Conservation (phyloP, 1,139 yeast genomes). For the Geotrichum aggregatum region DNA sequence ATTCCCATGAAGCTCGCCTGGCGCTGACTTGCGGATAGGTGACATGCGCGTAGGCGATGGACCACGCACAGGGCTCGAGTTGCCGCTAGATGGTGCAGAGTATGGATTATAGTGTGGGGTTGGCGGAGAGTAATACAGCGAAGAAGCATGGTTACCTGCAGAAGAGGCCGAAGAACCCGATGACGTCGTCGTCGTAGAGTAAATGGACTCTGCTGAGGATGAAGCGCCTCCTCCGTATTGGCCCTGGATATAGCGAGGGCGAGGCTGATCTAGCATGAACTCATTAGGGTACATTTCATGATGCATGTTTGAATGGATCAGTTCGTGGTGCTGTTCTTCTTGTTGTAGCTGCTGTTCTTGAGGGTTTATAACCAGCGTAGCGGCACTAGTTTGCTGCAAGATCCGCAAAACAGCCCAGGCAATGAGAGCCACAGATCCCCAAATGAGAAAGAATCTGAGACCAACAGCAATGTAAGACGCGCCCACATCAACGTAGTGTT, state of each 20-base stretch:
- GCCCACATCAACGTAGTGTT: slow-evolving; percentile 30
- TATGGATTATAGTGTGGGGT: slow-evolving; percentile 20
- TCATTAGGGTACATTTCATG: not conserved
- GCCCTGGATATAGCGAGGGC: not conserved
- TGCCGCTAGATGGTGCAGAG: slow-evolving; percentile 12
- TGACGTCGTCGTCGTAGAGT: slow-evolving; percentile 17
- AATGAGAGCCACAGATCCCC: slow-evolving; percentile 29
- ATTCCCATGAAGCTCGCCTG: slow-evolving; percentile 6
- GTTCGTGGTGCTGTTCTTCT: slow-evolving; percentile 1
- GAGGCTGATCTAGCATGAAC: slow-evolving; percentile 3
- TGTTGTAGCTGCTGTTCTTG: slow-evolving; percentile 2
- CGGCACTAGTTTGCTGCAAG: slow-evolving; percentile 21
- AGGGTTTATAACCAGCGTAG: slow-evolving; percentile 18
- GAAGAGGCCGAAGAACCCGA: slow-evolving; percentile 8
- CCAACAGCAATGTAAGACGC: slow-evolving; percentile 26
- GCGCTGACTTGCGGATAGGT: slow-evolving; percentile 15
- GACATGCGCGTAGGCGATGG: slow-evolving; percentile 21
- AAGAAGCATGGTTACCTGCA: slow-evolving; percentile 2
- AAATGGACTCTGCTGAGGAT: slow-evolving; percentile 21
- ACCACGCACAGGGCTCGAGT: slow-evolving; percentile 11
- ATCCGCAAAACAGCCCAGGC: slow-evolving; percentile 26
- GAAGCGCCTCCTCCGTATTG: not conserved
- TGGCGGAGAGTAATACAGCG: slow-evolving; percentile 18
- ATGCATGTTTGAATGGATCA: slow-evolving; percentile 3
- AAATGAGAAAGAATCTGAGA: slow-evolving; percentile 27